Base-by-base conservation (phyloP, 2,329 filamentous ascomycete genomes). In the Aspergillus eucalypticola region DNA sequence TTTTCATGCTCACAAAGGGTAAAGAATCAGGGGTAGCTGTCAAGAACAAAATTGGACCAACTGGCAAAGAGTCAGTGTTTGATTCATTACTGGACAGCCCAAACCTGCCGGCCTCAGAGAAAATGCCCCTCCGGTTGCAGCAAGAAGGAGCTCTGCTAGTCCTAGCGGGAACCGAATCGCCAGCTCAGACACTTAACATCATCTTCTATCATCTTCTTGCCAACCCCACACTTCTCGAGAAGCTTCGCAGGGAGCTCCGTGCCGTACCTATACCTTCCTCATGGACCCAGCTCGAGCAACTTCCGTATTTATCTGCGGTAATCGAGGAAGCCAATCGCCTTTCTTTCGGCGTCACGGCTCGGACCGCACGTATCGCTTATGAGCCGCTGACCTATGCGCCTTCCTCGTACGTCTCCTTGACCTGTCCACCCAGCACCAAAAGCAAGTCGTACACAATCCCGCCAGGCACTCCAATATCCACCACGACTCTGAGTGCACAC, bases 241-340 rank as follows among this genome's bases (percentile, higher is more conserved):
- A 58, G 10, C 63, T 72, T 15, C 65, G 63, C 32, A 32, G 35
- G 3, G 69, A 71, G 51, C 60, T 72, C 11, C 50, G 53, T 15
- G 32, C 52, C 8, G 59, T 58, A 7, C 60, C 48, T 8, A 52
- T 13, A 17, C 54, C 23, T 11, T 52, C 35, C 27, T 66, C 58
- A 15, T 70, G 69, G 66, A 59, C 65, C 10, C 59, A 68, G 27
- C 67, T 77, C 3, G 70, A 80, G 61, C 64, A 72, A 52, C 68
- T 78, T 6, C 74, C 77, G 2, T 79, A 78, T 64, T 69, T 83
- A 10, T 71, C 74, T 3, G 78, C 76, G 1, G 63, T 76, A 10
- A 71, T 80, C 8, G 67, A 69, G 51, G 73, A 74, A 64, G 70
- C 65, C 8, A 60, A 71, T 3, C 70, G 72, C 1, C 67, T 81